phyloP scores from a whole-genome alignment of 768 basidiomycete species.

The Boletus vermiculosoides region DNA sequence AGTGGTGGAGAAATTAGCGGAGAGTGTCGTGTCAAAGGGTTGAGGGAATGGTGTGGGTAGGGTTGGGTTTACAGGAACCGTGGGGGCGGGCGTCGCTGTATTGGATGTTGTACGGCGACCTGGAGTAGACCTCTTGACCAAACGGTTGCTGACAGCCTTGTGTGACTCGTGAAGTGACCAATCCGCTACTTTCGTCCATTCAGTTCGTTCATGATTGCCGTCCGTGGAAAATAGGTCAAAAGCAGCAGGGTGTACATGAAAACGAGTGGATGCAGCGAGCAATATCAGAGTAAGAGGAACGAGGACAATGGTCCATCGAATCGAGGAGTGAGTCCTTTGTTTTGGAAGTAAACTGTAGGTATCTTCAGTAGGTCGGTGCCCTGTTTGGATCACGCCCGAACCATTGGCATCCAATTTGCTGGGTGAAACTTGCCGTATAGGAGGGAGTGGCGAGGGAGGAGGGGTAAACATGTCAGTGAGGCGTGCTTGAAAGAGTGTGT shows the following conservation, averaged over 20 bases:
- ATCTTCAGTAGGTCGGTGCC: neutral
- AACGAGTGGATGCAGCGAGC: constrained; percentile 53
- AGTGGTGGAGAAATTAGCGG: constrained; percentile 62
- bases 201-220: constrained; percentile 31
- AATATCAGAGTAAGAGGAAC: constrained; percentile 56
- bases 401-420: neutral
- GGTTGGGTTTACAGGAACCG: constrained; percentile 37
- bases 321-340: constrained; percentile 38
- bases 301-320: constrained; percentile 51
- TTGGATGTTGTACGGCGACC: constrained; percentile 1
- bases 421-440: constrained; percentile 8
- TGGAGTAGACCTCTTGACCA: constrained; percentile 10
- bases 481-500: constrained; percentile 23
- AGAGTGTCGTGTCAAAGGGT: constrained; percentile 62
- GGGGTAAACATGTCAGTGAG: constrained; percentile 40
- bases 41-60: constrained; percentile 80
- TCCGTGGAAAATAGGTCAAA: constrained; percentile 41
- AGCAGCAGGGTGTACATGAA: constrained; percentile 45
- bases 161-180: constrained; percentile 48
- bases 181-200: constrained; percentile 28
- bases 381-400: constrained; percentile 5
- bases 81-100: constrained; percentile 20
- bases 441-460: constrained; percentile 41
- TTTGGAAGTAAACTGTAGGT: constrained; percentile 19
- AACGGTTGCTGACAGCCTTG: constrained; percentile 12